Evolutionary conservation across 352 stramenopile species (phyloP).

Genomic region (Phytophthora melonis): DNA sequence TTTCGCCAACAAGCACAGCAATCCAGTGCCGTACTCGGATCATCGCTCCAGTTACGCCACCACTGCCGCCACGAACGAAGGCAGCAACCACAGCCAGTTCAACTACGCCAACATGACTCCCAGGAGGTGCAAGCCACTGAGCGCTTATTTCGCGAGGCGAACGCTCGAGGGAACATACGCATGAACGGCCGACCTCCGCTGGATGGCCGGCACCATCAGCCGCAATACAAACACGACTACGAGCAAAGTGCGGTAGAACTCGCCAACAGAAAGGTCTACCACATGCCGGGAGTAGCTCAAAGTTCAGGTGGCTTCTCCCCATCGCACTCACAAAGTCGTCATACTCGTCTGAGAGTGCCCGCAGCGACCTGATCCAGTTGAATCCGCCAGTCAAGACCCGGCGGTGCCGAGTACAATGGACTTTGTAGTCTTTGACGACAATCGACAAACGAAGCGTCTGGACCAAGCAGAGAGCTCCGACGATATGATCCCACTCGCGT

Average conservation of each 20-base stretch:
- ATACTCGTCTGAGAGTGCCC: constrained; percentile 27
- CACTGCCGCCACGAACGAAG: constrained; percentile 37
- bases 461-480: constrained; percentile 37
- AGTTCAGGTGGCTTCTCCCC: constrained; percentile 7
- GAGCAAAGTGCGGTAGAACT: constrained; percentile 17
- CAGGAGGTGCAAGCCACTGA: constrained; percentile 31
- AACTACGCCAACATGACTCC: constrained; percentile 38
- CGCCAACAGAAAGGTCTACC: constrained; percentile 26
- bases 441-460: constrained; percentile 17
- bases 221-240: constrained; percentile 24
- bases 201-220: constrained; percentile 10
- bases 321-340: constrained; percentile 29
- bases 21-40: neutral
- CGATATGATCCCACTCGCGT: constrained; percentile 70
- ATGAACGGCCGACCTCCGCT: constrained; percentile 19
- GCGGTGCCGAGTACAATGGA: constrained; percentile 30
- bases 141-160: constrained; percentile 18
- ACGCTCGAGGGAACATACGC: constrained; percentile 8
- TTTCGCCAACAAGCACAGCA: constrained; percentile 20
- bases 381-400: neutral
- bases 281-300: constrained; percentile 19
- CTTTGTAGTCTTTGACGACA: constrained; percentile 61
- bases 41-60: constrained; percentile 38
- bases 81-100: constrained; percentile 44
- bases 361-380: constrained; percentile 37